Conservation (phyloP, 768 basidiomycete species). For the Chlorophyllum brunneum region DNA sequence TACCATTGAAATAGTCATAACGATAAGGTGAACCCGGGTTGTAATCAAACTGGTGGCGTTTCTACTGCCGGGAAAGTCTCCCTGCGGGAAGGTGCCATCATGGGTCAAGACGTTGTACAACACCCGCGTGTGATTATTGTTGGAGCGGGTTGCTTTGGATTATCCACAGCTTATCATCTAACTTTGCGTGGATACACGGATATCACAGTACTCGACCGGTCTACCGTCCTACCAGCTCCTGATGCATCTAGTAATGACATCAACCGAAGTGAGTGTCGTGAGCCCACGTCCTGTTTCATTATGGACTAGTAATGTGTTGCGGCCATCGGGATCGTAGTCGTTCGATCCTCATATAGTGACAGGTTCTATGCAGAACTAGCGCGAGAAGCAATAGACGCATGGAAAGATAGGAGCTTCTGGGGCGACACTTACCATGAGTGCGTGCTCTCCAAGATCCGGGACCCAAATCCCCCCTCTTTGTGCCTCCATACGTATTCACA, state of each 20-base stretch:
- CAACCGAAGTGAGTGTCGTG: slow-evolving; percentile 37
- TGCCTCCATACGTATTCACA: not conserved
- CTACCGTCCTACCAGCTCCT: slow-evolving; percentile 64
- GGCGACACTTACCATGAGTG: slow-evolving; percentile 82
- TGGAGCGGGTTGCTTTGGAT: slow-evolving; percentile 83
- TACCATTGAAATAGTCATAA: no score
- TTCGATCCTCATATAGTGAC: slow-evolving; percentile 72
- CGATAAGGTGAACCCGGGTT: no score
- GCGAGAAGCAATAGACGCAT: slow-evolving; percentile 69
- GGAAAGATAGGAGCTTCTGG: slow-evolving; percentile 69
- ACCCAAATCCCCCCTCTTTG: not conserved
- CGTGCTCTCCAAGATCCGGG: slow-evolving; percentile 26
- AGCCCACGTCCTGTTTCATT: not conserved
- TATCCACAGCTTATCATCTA: slow-evolving; percentile 82
- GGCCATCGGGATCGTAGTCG: slow-evolving; percentile 15
- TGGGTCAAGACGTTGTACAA: slow-evolving; percentile 15
- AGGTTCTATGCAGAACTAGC: slow-evolving; percentile 66
- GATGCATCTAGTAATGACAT: slow-evolving; percentile 72
- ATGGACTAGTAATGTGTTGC: not conserved
- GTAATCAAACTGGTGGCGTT: no score
- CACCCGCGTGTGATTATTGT: slow-evolving; percentile 50
- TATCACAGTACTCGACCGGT: slow-evolving; percentile 76
- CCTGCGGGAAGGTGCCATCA: no score
- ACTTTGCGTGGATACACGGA: slow-evolving; percentile 62
- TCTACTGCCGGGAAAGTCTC: no score